Evolutionary conservation across 2,329 filamentous ascomycete genomes (phyloP), one percentile per base, ranked within the genome.

Genomic region (Trichophyton schoenleinii): DNA sequence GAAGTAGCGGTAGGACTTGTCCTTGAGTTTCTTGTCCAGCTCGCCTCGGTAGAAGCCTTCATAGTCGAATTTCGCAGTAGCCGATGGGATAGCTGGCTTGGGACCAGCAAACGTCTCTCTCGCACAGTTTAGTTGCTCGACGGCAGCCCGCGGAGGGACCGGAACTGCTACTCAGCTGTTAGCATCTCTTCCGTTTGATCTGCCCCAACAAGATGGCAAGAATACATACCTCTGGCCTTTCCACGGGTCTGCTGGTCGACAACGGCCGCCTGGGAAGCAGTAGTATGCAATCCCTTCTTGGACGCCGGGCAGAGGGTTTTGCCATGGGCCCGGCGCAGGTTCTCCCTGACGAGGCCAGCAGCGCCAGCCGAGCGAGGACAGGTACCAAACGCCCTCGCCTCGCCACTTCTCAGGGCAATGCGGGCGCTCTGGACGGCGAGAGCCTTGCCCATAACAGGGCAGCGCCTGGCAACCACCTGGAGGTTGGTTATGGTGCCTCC

Each of bases 1-100:
- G 81, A 99, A 99, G 80, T 97, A 97, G 71, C 94, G 89, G 80
- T 99, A 99, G 59, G 91, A 96, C 80, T 96, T 97, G 82, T 99
- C 94, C 81, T 95, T 91, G 82, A 96, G 94, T 80, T 99, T 99
- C 83, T 96, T 97, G 69, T 96, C 90, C 67, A 99, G 78, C 75
- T 99, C 92, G 64, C 79, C 79, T 66, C 86, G 78, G 78, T 97
- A 99, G 76, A 96, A 99, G 55, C 75, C 83, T 70, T 96, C 86
- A 71, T 99, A 99, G 75, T 97, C 83, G 75, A 96, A 99, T 70
- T 86, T 89, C 63, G 74, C 71, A 25, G 75, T 70, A 41, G 74
- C 13, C 2, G 22, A 42, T 25, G 78, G 78, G 38, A 80, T 80
- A 48, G 75, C 70, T 3, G 81, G 78, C 59, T 78, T 77, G 46